Conservation (phyloP, 2,329 filamentous ascomycete genomes). For the Diaporthe citriasiana region DNA sequence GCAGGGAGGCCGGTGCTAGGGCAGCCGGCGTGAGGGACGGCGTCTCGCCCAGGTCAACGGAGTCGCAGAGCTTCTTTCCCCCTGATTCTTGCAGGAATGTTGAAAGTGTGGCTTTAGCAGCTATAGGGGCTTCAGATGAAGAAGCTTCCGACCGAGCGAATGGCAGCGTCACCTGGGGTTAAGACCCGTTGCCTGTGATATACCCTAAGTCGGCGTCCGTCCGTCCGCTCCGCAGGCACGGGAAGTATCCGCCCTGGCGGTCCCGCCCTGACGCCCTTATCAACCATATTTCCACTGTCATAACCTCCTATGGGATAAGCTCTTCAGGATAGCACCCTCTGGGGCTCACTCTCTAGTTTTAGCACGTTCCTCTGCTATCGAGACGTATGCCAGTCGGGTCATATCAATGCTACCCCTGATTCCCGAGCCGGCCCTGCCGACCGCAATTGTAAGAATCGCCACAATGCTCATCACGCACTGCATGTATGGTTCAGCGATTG, state of each 20-base stretch:
- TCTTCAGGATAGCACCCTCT: not conserved
- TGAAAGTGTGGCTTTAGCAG: slow-evolving; percentile 5
- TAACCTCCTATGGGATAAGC: not conserved
- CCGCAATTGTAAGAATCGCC: slow-evolving; percentile 43
- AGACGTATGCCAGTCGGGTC: slow-evolving; percentile 52
- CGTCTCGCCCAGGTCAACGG: not conserved
- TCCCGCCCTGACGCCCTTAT: slow-evolving; percentile 56
- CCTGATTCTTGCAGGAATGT: not conserved
- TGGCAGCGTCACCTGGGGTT: slow-evolving; percentile 41
- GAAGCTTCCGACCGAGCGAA: slow-evolving; percentile 24
- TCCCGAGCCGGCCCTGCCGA: slow-evolving; percentile 43
- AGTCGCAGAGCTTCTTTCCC: not conserved
- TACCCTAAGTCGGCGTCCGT: slow-evolving; percentile 49
- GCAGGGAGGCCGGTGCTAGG: slow-evolving; percentile 34
- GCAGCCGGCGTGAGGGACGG: slow-evolving; percentile 10
- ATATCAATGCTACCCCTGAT: slow-evolving; percentile 53
- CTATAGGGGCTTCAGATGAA: slow-evolving; percentile 18
- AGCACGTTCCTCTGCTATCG: slow-evolving; percentile 57
- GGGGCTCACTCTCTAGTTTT: slow-evolving; percentile 52
- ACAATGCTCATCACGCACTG: slow-evolving; percentile 45
- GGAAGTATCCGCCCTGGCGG: slow-evolving; percentile 46
- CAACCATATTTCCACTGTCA: slow-evolving; percentile 50
- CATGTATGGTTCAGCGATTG: slow-evolving; percentile 52
- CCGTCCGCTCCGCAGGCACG: slow-evolving; percentile 51
- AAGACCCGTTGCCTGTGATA: slow-evolving; percentile 50